Conservation (phyloP, 257 asterid genomes). For the Cinchona pubescens region DNA sequence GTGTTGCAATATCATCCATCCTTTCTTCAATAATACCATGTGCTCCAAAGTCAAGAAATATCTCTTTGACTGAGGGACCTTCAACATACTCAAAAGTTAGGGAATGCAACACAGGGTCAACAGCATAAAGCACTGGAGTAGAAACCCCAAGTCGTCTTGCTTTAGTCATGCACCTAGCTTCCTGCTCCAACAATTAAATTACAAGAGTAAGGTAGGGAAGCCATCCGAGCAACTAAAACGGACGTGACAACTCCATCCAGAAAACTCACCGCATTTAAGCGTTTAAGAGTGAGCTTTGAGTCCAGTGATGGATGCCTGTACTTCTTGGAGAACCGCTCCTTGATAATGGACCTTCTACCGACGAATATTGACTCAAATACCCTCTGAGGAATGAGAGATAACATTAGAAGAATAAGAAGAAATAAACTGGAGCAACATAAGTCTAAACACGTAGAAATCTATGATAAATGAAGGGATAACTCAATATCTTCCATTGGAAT, state of each 20-base stretch:
- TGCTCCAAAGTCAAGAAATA: conserved; percentile 70
- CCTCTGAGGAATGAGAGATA: conserved; percentile 41
- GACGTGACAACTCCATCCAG: neutral
- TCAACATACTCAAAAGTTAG: conserved; percentile 83
- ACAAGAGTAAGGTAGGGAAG: conserved; percentile 40
- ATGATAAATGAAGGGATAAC: neutral
- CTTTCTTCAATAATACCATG: conserved; percentile 59
- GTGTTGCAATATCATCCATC: conserved; percentile 70
- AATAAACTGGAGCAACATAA: neutral
- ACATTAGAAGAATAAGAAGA: neutral
- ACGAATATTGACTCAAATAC: conserved; percentile 81
- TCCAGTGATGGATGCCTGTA: too few relatives aligned
- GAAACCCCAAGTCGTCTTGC: conserved; percentile 88
- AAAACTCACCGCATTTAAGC: conserved; percentile 82
- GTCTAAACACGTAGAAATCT: too few relatives aligned
- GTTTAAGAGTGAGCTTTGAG: too few relatives aligned
- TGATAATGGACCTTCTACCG: conserved; percentile 72
- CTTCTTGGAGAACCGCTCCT: too few relatives aligned
- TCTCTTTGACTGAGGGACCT: conserved; percentile 77
- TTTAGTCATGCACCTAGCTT: conserved; percentile 72
- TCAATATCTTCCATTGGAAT: too few relatives aligned
- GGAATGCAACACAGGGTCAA: conserved; percentile 60
- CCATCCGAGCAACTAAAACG: neutral
- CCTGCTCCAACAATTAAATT: too few relatives aligned
- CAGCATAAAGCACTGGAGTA: conserved; percentile 80